Base-by-base conservation (phyloP, 2,329 filamentous ascomycete genomes). In the Neonectria magnoliae region DNA sequence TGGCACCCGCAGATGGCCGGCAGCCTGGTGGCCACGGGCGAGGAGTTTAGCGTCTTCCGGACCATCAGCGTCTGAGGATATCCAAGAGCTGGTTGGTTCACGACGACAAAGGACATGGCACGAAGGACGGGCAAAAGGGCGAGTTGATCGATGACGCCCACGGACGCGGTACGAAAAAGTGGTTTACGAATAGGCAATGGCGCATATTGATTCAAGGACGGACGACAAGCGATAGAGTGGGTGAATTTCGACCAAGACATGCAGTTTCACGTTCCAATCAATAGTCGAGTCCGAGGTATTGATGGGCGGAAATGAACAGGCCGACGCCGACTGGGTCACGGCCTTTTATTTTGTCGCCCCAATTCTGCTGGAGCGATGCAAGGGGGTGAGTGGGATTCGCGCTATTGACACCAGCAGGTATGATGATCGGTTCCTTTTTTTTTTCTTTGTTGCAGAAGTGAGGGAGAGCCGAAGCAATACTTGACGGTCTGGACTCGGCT, bases 1-100 rank as follows among this genome's bases (percentile, higher is more conserved):
- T 99, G 96, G 95, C 95, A 98, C 82, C 92, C 92, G 36, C 96
- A 99, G 83, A 97, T 98, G 77, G 92, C 93, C 1, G 96, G 96
- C 31, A 90, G 90, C 36, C 82, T 98, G 66, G 90, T 98, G 81
- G 94, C 93, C 2, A 99, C 96, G 1, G 96, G 96, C 10, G 91
- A 94, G 75, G 90, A 90, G 80, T 98, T 99, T 80, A 93, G 91
- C 76, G 89, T 94, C 53, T 93, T 94, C 81, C 90, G 92, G 78
- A 94, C 92, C 2, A 95, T 95, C 76, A 93, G 91, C 77, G 91
- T 94, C 60, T 94, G 85, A 78, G 22, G 4, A 4, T 22, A 22
- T 22, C 22, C 22, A 22, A 22, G 42, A 45, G 42, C 13, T 6
- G 42, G 11, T 14, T 20, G 42, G 20, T 25, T 45, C 5, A 25